These are phyloP conservation scores for Penicillium thymicola DNA, from an alignment of 2,329 filamentous ascomycete species.

Conservation along the genomic window DNA sequence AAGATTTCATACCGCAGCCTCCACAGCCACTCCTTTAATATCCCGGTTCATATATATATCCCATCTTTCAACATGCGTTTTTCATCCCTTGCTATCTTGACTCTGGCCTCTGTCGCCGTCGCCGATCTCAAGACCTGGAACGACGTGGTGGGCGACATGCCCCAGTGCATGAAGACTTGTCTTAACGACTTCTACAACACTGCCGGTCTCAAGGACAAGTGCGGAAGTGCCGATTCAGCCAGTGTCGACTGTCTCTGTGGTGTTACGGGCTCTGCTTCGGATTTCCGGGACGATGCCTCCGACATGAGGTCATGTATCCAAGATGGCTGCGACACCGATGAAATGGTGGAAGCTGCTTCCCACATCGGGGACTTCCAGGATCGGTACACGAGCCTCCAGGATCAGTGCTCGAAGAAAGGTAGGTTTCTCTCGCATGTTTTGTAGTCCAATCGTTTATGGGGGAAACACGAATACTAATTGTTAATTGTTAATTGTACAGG, in stretches of 20 bases:
- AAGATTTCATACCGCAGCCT: neutral
- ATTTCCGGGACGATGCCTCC: neutral
- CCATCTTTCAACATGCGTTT: slow-evolving; percentile 9
- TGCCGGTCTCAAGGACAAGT: slow-evolving; percentile 6
- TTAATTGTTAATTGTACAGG: neutral
- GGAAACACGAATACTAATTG: neutral
- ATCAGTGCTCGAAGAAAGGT: neutral
- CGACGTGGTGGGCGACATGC: slow-evolving; percentile 10
- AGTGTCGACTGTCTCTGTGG: slow-evolving; percentile 6
- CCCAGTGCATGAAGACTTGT: slow-evolving; percentile 8
- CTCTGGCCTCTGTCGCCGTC: slow-evolving; percentile 9
- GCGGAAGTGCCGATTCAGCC: slow-evolving; percentile 5
- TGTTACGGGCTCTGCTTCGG: neutral
- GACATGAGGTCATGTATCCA: neutral
- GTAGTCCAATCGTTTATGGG: neutral
- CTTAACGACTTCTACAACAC: slow-evolving; percentile 8
- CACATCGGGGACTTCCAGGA: neutral
- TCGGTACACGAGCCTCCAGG: neutral
- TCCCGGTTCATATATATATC: neutral
- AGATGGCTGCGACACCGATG: neutral
- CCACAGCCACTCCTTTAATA: slow-evolving; percentile 23
- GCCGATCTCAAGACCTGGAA: slow-evolving; percentile 9
- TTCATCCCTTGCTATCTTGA: slow-evolving; percentile 4
- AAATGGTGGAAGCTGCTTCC: neutral
- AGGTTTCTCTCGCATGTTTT: neutral